Conservation (phyloP, 108 stramenopile species). For the Phaeodactylum tricornutum region DNA sequence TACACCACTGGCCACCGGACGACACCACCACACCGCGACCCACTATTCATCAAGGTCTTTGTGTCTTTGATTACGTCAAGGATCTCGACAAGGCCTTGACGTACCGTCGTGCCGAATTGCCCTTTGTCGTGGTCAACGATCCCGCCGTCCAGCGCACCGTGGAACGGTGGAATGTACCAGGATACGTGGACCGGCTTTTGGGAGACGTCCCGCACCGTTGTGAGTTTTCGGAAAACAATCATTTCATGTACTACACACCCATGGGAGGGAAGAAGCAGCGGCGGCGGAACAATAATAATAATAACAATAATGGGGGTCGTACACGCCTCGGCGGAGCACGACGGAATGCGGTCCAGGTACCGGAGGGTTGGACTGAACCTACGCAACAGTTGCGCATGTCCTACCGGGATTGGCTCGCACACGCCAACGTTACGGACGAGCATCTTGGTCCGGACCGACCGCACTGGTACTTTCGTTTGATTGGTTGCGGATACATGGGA, state of each 20-base stretch:
- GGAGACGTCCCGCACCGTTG: constrained; percentile 44
- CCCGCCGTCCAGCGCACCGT: constrained; percentile 71
- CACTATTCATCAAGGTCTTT: constrained; percentile 60
- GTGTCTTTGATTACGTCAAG: constrained; percentile 75
- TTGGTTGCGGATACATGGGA: constrained; percentile 63
- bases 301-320: not conserved
- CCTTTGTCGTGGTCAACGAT: constrained; percentile 92
- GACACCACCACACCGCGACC: not conserved
- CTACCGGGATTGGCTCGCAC: constrained; percentile 74
- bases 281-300: not conserved
- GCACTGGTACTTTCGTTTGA: constrained; percentile 92
- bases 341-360: constrained; percentile 17
- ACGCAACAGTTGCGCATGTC: constrained; percentile 74
- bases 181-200: constrained; percentile 66
- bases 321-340: not conserved
- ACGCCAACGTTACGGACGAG: constrained; percentile 62
- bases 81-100: constrained; percentile 71
- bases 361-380: constrained; percentile 57
- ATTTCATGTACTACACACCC: constrained; percentile 93
- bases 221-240: constrained; percentile 82
- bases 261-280: constrained; percentile 12
- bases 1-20: not conserved
- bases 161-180: constrained; percentile 79
- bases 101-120: constrained; percentile 86
- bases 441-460: constrained; percentile 19